A percentile compares a stretch with the other conserved stretches of the same genome.
These are phyloP conservation scores for Ganoderma lucidum DNA, from an alignment of 1,284 basidiomycete genomes.

Conservation along the genomic window DNA sequence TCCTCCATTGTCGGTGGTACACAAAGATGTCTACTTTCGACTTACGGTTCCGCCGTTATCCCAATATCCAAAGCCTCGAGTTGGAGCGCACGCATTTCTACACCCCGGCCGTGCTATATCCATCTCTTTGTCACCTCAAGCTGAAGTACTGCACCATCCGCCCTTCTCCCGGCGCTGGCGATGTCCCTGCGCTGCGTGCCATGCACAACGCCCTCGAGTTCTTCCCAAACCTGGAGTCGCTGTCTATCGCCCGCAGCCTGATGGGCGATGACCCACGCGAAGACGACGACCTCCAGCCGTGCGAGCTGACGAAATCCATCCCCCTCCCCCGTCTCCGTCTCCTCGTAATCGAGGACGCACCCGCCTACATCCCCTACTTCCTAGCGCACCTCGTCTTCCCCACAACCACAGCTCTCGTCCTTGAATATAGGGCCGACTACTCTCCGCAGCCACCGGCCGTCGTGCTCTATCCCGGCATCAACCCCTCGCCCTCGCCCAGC, in stretches of 20 bases:
- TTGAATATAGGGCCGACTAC: background rate
- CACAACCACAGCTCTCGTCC: background rate
- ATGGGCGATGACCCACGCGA: background rate
- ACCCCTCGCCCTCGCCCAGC: background rate
- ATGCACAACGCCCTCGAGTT: background rate
- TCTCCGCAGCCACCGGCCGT: background rate
- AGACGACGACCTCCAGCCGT: background rate
- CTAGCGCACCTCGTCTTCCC: background rate
- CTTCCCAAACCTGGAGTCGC: constrained; percentile 4
- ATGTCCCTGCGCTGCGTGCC: background rate
- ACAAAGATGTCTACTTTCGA: background rate
- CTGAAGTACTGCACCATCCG: background rate
- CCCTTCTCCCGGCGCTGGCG: background rate
- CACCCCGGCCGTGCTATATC: background rate
- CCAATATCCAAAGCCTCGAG: background rate
- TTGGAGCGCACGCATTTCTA: background rate
- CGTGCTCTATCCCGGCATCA: background rate
- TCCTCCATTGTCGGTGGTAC: background rate
- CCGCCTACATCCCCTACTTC: background rate
- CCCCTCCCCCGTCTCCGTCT: background rate
- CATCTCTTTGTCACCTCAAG: background rate
- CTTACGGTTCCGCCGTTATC: background rate
- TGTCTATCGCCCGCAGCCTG: background rate
- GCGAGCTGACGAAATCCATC: background rate
- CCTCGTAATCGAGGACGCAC: background rate